phyloP scores from a whole-genome alignment of 495 filamentous ascomycete genomes.

The Xylaria intraflava region DNA sequence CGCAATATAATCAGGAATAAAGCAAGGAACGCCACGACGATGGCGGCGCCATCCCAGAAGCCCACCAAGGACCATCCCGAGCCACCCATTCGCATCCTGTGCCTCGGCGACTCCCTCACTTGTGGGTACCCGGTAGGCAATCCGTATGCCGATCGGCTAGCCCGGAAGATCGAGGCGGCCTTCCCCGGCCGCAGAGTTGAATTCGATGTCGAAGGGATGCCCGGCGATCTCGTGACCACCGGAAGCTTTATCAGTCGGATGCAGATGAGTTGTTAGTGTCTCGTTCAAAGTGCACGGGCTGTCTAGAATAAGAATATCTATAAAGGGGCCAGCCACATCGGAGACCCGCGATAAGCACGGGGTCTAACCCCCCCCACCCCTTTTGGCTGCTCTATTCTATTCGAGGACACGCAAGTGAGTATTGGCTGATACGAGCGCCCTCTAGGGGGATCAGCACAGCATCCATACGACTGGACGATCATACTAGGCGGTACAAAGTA shows the following conservation, averaged over 20 bases:
- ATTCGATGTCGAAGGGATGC: slow-evolving; percentile 36
- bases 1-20: not conserved
- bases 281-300: not conserved
- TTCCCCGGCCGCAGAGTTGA: slow-evolving; percentile 31
- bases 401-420: not conserved
- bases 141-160: slow-evolving; percentile 43
- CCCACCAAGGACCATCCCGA: not conserved
- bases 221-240: slow-evolving; percentile 46
- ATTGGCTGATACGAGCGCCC: not conserved
- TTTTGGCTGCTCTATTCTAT: not conserved
- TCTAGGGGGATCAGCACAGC: slow-evolving; percentile 11
- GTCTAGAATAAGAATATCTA: no score
- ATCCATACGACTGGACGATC: slow-evolving; percentile 39
- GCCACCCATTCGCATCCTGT: slow-evolving; percentile 44
- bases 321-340: no score
- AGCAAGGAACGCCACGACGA: not conserved
- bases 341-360: no score
- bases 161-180: slow-evolving; percentile 34
- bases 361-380: no score
- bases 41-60: not conserved
- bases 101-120: slow-evolving; percentile 61
- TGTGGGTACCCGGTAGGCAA: slow-evolving; percentile 46
- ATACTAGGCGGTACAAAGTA: slow-evolving; percentile 57
- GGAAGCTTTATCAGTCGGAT: slow-evolving; percentile 42
- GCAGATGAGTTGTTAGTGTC: slow-evolving; percentile 33